Base-by-base conservation (phyloP, 2,329 filamentous ascomycete genomes). In the Allantophomopsis cytisporea region DNA sequence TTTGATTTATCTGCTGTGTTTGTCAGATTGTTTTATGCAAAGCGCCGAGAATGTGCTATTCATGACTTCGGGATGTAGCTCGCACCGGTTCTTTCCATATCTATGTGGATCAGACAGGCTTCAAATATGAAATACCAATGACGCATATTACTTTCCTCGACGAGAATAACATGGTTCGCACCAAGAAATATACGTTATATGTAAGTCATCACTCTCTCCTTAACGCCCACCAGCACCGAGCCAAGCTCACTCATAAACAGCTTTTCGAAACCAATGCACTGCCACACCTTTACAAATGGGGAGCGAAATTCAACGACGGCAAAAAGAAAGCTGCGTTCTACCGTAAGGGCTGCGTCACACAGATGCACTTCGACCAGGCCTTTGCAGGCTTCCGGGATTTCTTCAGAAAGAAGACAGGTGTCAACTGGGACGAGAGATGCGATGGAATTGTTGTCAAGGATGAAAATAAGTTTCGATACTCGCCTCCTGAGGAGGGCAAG, bases 51-150 rank as follows among this genome's bases (percentile, higher is more conserved):
- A 28, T 28, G 23, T 28, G 10, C 10, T 28, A 8, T 28, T 28
- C 8, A 28, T 28, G 23, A 28, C 23, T 28, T 28, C 23, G 23
- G 8, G 23, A 28, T 28, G 8, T 12, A 28, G 23, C 23, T 8
- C 7, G 8, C 23, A 36, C 41, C 80, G 76, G 65, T 28, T 61
- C 73, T n/a, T 74, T 77, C 50, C 76, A 75, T 43, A 56, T 83
- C 43, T 86, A 81, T 56, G 60, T 57, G 14, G 83, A 91, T 53
- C 40, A 50, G 3, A 69, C 68, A 0, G 70, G 68, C 36, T 83
- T 85, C 53, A 56, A 62, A 4, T 86, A 85, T 58, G 66, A 77
- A 39, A 60, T 83, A 41, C 64, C 66, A 0, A 59, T 91, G 12
- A 66, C 67, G 2, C 71, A 80, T 52, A 52, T 71, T 58, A 56